Evolutionary conservation across 169 alveolate genomes (phyloP).

Genomic region (Ichthyophthirius multifiliis): DNA sequence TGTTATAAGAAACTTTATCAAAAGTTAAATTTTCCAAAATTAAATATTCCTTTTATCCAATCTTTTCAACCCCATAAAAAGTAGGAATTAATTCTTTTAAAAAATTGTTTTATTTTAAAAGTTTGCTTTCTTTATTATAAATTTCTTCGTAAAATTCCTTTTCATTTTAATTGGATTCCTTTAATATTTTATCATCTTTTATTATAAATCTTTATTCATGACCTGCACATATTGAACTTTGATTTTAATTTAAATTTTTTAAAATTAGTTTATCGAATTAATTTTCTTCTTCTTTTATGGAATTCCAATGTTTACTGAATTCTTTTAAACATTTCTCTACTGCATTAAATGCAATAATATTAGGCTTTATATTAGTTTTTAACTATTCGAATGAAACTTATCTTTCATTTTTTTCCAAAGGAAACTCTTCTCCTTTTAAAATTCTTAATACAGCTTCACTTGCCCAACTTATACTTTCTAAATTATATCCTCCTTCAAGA

Average conservation of each 20-base stretch:
- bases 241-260: not conserved
- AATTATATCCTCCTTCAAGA: constrained; percentile 80
- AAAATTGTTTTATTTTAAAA: too few species aligned
- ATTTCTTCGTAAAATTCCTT: not conserved
- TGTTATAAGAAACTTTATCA: too few species aligned
- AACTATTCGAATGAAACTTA: not conserved
- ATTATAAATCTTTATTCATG: not conserved
- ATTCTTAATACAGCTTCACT: constrained; percentile 56
- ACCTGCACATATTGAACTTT: not conserved
- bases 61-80: too few species aligned
- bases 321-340: not conserved
- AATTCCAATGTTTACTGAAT: not conserved
- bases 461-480: constrained; percentile 47
- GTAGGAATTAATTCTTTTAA: too few species aligned
- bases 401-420: not conserved
- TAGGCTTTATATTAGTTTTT: not conserved
- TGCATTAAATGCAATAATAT: not conserved
- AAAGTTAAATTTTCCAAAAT: too few species aligned
- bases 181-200: not conserved
- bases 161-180: not conserved
- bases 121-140: too few species aligned
- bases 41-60: too few species aligned
- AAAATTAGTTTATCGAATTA: not conserved
- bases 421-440: constrained; percentile 29
- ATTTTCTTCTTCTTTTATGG: not conserved